Conservation (phyloP, 306 rosid genomes). For the Dryas octopetala region DNA sequence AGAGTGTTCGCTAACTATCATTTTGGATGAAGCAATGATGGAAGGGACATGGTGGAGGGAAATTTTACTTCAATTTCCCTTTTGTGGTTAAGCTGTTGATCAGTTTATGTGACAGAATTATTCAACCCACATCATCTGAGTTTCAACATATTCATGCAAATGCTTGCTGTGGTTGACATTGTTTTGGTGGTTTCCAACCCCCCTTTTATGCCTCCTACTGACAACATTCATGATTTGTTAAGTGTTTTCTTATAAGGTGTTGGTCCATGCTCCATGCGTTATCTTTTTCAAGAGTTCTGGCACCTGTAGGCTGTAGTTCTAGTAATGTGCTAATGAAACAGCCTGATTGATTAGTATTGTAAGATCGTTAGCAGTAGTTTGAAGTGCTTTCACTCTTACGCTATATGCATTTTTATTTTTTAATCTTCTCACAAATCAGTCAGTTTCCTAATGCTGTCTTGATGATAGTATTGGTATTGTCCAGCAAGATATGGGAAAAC, state of each 20-base stretch:
- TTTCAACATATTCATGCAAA: background rate
- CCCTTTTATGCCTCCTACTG: background rate
- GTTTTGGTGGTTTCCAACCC: background rate
- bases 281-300: background rate
- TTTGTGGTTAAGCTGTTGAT: background rate
- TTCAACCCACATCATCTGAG: background rate
- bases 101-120: background rate
- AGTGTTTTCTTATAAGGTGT: background rate
- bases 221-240: conserved; percentile 1
- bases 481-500: background rate
- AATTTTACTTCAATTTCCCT: background rate
- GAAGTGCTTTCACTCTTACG: background rate
- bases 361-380: background rate
- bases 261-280: background rate
- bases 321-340: background rate
- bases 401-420: background rate
- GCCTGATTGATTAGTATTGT: background rate
- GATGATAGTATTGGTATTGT: background rate
- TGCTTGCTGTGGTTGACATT: background rate
- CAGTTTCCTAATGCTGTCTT: background rate
- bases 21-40: background rate
- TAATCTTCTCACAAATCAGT: background rate
- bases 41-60: background rate
- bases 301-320: background rate
- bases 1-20: background rate